phyloP scores from a whole-genome alignment of 2,329 filamentous ascomycete genomes.

The Ophiocordyceps camponoti-leonardi region DNA sequence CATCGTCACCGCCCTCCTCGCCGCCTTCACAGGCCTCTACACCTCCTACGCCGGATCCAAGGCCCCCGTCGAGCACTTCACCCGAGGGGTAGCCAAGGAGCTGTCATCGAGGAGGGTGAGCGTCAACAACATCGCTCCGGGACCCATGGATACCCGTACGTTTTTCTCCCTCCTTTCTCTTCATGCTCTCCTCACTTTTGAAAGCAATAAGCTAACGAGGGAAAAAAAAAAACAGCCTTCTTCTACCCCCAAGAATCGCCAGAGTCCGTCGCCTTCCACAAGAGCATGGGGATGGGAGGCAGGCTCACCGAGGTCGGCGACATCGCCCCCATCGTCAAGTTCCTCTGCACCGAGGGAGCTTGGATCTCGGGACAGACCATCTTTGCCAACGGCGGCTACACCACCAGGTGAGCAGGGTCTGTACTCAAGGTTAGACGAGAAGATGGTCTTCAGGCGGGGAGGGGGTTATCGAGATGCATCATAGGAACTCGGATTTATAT shows the following conservation, averaged over 20 bases:
- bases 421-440: too few relatives aligned
- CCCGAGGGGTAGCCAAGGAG: conserved; percentile 17
- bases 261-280: conserved; percentile 25
- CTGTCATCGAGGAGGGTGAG: conserved; percentile 14
- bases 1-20: conserved; percentile 25
- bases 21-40: conserved; percentile 26
- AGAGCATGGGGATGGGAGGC: conserved; percentile 22
- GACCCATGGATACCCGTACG: conserved; percentile 23
- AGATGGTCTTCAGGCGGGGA: too few relatives aligned
- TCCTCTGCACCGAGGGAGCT: conserved; percentile 23
- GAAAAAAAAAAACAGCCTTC: conserved; percentile 17
- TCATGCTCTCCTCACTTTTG: too few relatives aligned
- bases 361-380: conserved; percentile 30
- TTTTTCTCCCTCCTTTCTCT: neutral
- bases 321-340: conserved; percentile 26
- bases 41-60: conserved; percentile 27
- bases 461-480: neutral
- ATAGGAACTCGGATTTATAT: too few relatives aligned
- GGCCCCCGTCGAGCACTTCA: conserved; percentile 21
- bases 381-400: conserved; percentile 30
- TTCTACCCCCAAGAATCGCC: conserved; percentile 24
- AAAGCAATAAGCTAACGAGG: too few relatives aligned
- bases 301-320: conserved; percentile 23
- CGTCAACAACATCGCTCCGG: conserved; percentile 18
- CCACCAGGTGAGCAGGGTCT: conserved; percentile 15